These are phyloP conservation scores for Detonula confervacea DNA, from an alignment of 352 stramenopile species.

Conservation along the genomic window DNA sequence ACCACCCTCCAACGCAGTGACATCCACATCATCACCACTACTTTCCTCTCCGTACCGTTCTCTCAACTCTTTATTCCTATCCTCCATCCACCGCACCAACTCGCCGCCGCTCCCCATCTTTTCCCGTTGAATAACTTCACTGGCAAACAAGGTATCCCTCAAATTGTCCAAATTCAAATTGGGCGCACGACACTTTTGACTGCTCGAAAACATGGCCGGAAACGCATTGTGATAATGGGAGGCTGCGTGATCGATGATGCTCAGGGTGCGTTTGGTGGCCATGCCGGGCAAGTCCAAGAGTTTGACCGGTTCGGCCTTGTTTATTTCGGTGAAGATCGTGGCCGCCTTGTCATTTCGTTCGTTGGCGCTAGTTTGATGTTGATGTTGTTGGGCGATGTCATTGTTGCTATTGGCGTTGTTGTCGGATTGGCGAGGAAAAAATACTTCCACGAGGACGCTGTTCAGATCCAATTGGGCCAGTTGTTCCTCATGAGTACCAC, in stretches of 20 bases:
- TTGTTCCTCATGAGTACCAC: conserved; percentile 5
- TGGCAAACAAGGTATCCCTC: conserved; percentile 77
- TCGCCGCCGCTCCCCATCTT: conserved; percentile 56
- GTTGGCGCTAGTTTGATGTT: too few species aligned
- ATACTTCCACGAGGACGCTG: conserved; percentile 81
- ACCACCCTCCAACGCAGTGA: background rate
- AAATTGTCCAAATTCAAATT: conserved; percentile 85
- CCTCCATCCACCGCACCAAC: conserved; percentile 68
- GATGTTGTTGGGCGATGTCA: too few species aligned
- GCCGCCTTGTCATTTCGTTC: conserved; percentile 51
- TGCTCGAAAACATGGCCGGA: conserved; percentile 77
- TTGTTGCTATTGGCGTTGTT: conserved; percentile 13
- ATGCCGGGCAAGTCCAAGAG: conserved; percentile 76
- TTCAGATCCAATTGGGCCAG: conserved; percentile 64
- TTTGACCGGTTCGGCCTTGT: conserved; percentile 83
- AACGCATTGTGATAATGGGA: conserved; percentile 55
- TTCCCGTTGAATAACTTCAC: conserved; percentile 64
- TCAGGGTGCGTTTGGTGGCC: conserved; percentile 47
- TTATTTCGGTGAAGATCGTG: conserved; percentile 86
- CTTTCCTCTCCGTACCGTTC: too few species aligned
- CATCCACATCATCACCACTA: too few species aligned
- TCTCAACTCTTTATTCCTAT: conserved; percentile 66
- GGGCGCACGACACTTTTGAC: conserved; percentile 66
- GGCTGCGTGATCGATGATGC: conserved; percentile 71
- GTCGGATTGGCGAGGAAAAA: background rate